Evolutionary conservation across 1,284 basidiomycete genomes (phyloP), one percentile per base, ranked within the genome.

Genomic region (Marasmius oreades): DNA sequence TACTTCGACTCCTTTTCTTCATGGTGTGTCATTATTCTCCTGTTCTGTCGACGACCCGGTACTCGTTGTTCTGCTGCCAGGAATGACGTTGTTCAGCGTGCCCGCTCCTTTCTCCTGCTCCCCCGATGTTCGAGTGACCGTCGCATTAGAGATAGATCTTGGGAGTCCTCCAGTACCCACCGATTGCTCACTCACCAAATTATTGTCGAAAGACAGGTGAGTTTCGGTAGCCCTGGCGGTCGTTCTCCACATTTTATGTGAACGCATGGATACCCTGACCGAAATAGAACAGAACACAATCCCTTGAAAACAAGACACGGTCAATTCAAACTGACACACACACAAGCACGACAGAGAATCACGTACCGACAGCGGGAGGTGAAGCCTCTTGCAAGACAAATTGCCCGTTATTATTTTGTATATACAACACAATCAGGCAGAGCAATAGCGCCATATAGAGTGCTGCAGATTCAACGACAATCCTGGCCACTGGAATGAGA

Each of bases 381-480:
- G 67, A 59, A 20, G 62, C 61, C 50, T 67, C 68, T 42, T 69
- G 64, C 44, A 69, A 51, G 24, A 69, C 61, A 46, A 64, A 69
- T 46, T 71, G 69, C 14, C 61, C 66, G 43, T 68, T 68, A 52
- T 61, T 50, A 52, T 63, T 54, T 18, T 61, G 48, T 6, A 62
- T 60, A 55, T 71, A 70, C 16, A 70, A 52, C 18, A 66, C 60
- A 22, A 72, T 64, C 20, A 70, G 53, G 23, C 69, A 45, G 42
- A 69, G 44, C 36, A 69, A 61, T 26, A 63, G 60, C 12, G 67
- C 23, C 20, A 68, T 59, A 50, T 70, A 69, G 18, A 70, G 53
- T 55, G 63, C 60, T 1, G 69, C 70, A 51, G 67, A 69, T 58
- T 72, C 69, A 26, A 70, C 55, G 10, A 70, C 55, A 55, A 72